Evolutionary conservation across 2,329 filamentous ascomycete species (phyloP), one percentile per base, ranked within the genome.

Genomic region (Nigrograna mackinnonii): DNA sequence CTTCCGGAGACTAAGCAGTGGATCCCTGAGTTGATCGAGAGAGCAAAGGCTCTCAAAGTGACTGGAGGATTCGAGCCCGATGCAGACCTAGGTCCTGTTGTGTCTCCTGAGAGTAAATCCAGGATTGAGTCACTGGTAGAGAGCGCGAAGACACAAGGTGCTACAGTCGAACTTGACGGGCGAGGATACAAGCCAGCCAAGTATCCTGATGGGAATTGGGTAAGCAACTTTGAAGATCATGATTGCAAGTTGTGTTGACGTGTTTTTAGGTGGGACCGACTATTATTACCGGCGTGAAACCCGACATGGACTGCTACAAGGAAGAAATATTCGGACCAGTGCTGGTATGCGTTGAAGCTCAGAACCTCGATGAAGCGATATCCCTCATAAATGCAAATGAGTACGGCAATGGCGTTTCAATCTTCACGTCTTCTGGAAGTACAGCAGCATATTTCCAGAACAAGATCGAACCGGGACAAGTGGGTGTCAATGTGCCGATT

Each of bases 301-400:
- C 84, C 4, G 77, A 87, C 52, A 94, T 94, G 89, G 80, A 79
- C 54, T 94, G 89, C 78, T 94, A 94, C 76, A 82, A 73, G 47
- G 85, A 94, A 69, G 89, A 94, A 71, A 90, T 94, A 62, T 94
- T 94, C 53, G 89, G 89, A 2, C 89, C 89, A 2, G 89, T 94
- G 7, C 79, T 94, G 14, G 87, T 94, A 43, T 91, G 87, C 73
- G 75, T 94, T 49, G 87, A 89, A 59, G 86, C 86, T 14, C 80
- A 85, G 32, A 89, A 86, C 5, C 79, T 92, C 41, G 86, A 91
- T 62, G 87, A 90, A 39, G 89, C 88, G 26, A 85, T 94, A 57
- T 81, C 87, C 22, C 74, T 91, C 51, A 91, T 94, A 76, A 94
- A 94, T 74, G 77, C 74, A 46, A 94, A 94, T 72, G 86, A 91